Conservation (phyloP, 768 basidiomycete species). For the Auricularia heimuer region DNA sequence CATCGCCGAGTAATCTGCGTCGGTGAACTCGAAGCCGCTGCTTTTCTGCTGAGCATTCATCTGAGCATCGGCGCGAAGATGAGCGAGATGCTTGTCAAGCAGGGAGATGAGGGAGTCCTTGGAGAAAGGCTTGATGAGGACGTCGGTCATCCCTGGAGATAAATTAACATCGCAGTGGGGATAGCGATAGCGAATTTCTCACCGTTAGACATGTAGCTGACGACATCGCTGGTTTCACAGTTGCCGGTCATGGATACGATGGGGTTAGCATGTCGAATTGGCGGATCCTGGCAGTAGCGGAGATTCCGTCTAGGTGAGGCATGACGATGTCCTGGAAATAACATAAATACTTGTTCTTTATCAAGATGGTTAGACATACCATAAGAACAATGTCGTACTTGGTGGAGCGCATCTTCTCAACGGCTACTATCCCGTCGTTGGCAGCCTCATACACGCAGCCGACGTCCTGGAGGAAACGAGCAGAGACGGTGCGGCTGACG, state of each 20-base stretch:
- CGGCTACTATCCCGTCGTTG: conserved; percentile 84
- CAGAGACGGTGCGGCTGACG: conserved; percentile 77
- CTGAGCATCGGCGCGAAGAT: not conserved
- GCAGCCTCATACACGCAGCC: conserved; percentile 93
- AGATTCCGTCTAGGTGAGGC: conserved; percentile 79
- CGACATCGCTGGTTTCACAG: conserved; percentile 80
- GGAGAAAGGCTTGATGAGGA: conserved; percentile 95
- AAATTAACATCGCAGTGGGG: not conserved
- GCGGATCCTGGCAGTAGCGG: conserved; percentile 85
- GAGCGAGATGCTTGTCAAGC: conserved; percentile 57
- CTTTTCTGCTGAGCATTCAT: not conserved
- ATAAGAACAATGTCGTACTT: conserved; percentile 95
- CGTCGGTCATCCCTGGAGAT: conserved; percentile 86
- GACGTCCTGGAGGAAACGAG: conserved; percentile 91
- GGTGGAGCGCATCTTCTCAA: conserved; percentile 92
- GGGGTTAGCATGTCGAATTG: conserved; percentile 90
- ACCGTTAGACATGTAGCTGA: conserved; percentile 80
- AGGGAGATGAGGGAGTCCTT: conserved; percentile 83
- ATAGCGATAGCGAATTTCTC: not conserved
- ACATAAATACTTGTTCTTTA: not conserved
- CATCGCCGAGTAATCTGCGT: not conserved
- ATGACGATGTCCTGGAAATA: conserved; percentile 83
- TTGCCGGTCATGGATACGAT: conserved; percentile 99
- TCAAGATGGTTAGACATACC: conserved; percentile 37
- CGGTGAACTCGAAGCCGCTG: not conserved